Conservation (phyloP, 768 basidiomycete species). For the Lactarius tabidus region DNA sequence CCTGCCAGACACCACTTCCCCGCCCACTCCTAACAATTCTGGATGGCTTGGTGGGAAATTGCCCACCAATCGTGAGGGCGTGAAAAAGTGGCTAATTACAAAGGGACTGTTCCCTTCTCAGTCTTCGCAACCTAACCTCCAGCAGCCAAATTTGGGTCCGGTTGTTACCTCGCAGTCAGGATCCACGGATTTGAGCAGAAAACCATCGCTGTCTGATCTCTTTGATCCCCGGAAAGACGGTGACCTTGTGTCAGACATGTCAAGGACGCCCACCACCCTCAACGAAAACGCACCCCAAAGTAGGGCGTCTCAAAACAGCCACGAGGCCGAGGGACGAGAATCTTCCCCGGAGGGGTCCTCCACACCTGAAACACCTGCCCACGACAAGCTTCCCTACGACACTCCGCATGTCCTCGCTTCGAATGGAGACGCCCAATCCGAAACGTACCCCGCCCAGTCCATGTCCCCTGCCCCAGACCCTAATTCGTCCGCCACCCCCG, state of each 20-base stretch:
- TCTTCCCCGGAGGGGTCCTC: constrained; percentile 12
- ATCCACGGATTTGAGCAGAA: constrained; percentile 47
- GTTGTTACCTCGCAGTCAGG: constrained; percentile 33
- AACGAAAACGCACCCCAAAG: constrained; percentile 36
- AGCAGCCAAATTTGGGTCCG: constrained; percentile 31
- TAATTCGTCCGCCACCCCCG: constrained; percentile 62
- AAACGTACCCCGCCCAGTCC: constrained; percentile 35
- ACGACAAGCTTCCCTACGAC: not conserved
- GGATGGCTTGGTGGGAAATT: constrained; percentile 43
- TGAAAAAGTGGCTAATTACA: constrained; percentile 72
- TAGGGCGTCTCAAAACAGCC: constrained; percentile 29
- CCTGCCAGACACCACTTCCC: constrained; percentile 43
- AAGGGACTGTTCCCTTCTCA: constrained; percentile 53
- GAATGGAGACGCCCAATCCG: constrained; percentile 26
- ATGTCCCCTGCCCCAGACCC: constrained; percentile 46
- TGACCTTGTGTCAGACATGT: constrained; percentile 49
- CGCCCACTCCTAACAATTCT: constrained; percentile 36
- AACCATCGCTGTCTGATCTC: constrained; percentile 65
- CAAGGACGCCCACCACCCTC: constrained; percentile 47
- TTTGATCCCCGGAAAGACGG: constrained; percentile 53
- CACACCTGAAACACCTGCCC: constrained; percentile 18
- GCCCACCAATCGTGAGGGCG: constrained; percentile 72
- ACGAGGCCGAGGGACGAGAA: constrained; percentile 24
- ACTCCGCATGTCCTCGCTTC: constrained; percentile 11
- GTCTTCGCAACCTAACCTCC: constrained; percentile 28